Percentiles rank a stretch among this genome's conserved stretches.
Evolutionary conservation across 176 grass and related monocot genomes (phyloP).

Genomic region (Echinochloa phyllopogon): DNA sequence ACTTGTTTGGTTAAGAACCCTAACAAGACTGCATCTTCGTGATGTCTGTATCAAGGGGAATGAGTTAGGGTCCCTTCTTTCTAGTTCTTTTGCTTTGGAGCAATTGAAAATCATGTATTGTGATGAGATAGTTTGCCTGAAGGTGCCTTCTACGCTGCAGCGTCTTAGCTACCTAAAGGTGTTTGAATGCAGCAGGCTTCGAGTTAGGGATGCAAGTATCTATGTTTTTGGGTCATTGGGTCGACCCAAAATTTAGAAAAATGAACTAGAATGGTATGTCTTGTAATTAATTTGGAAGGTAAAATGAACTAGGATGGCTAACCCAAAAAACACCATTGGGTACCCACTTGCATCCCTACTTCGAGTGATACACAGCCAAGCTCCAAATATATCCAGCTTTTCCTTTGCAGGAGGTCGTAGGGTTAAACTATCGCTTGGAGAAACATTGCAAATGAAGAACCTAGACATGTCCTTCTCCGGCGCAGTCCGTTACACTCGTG

Average conservation of each 20-base stretch:
- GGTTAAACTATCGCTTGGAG: neutral
- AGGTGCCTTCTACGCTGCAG: neutral
- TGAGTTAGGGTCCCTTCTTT: no score
- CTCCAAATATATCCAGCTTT: slow-evolving; percentile 28
- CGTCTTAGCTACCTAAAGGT: neutral
- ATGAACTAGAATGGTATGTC: no score
- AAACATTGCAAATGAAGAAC: neutral
- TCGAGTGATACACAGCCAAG: neutral
- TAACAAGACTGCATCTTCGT: neutral
- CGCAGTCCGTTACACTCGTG: neutral
- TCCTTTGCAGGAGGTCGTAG: neutral
- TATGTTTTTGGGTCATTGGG: no score
- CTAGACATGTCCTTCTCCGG: neutral
- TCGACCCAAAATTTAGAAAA: no score
- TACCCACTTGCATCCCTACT: no score
- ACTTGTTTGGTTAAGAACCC: neutral
- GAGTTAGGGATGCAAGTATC: no score
- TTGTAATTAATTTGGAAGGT: no score
- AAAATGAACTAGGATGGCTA: no score
- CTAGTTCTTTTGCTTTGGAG: no score
- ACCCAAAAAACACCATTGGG: no score
- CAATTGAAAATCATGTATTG: no score
- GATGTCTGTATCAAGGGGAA: neutral
- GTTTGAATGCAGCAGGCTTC: neutral
- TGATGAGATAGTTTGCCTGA: neutral